Evolutionary conservation across 306 rosid genomes (phyloP).

Genomic region (Quercus mongolica): DNA sequence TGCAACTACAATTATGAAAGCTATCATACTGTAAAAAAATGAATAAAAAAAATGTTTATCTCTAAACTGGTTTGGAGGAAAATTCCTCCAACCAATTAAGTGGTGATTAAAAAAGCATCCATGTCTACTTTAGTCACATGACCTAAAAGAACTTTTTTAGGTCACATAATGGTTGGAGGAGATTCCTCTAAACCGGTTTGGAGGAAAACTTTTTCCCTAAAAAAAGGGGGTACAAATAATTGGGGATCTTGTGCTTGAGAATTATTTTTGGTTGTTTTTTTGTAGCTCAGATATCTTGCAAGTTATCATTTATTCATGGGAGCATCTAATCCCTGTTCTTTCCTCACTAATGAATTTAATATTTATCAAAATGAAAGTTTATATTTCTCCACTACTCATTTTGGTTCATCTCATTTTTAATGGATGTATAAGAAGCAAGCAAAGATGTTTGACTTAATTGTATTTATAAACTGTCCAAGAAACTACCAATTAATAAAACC

Average conservation of each 20-base stretch:
- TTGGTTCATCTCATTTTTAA: background rate
- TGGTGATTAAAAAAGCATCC: too few relatives aligned
- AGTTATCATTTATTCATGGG: slow-evolving; percentile 13
- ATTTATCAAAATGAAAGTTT: background rate
- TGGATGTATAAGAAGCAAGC: background rate
- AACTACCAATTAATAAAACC: background rate
- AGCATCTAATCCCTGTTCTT: background rate
- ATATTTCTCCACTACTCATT: background rate
- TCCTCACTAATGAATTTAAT: background rate
- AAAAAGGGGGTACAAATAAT: slow-evolving; percentile 1
- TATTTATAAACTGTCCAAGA: background rate
- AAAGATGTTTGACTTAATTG: background rate
- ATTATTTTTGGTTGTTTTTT: slow-evolving; percentile 10
- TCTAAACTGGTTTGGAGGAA: too few relatives aligned
- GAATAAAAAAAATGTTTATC: background rate
- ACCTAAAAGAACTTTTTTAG: too few relatives aligned
- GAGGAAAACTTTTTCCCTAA: too few relatives aligned
- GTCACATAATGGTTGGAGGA: too few relatives aligned
- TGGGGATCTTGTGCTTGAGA: slow-evolving; percentile 24
- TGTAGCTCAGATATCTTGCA: slow-evolving; percentile 21
- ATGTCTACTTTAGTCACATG: too few relatives aligned
- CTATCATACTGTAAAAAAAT: background rate
- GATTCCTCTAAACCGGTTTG: too few relatives aligned
- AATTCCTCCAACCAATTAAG: too few relatives aligned
- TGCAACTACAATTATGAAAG: background rate